Evolutionary conservation across 2,329 filamentous ascomycete genomes (phyloP).

Genomic region (Trichophaea hybrida): DNA sequence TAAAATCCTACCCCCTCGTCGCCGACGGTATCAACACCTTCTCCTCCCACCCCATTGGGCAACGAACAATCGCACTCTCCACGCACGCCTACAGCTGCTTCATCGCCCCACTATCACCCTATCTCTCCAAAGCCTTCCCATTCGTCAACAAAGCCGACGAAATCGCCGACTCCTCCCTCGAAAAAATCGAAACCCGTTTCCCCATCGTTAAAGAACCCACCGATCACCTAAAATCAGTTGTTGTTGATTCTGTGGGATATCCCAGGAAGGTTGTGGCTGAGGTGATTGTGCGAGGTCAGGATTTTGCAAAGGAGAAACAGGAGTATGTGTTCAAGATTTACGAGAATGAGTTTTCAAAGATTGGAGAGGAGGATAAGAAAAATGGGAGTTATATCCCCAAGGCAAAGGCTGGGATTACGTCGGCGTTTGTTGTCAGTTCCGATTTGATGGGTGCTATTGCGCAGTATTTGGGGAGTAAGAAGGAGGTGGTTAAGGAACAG

Average conservation of each 20-base stretch:
- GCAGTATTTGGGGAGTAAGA: conserved; percentile 46
- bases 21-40: conserved; percentile 63
- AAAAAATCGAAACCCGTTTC: conserved; percentile 53
- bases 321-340: conserved; percentile 47
- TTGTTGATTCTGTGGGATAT: conserved; percentile 46
- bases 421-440: conserved; percentile 44
- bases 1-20: conserved; percentile 71
- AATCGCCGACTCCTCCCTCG: conserved; percentile 57
- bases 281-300: conserved; percentile 30
- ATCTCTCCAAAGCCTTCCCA: conserved; percentile 61
- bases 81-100: conserved; percentile 62
- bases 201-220: conserved; percentile 64
- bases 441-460: conserved; percentile 23
- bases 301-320: conserved; percentile 30
- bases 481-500: conserved; percentile 44
- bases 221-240: conserved; percentile 50
- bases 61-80: conserved; percentile 64
- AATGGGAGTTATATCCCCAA: conserved; percentile 44
- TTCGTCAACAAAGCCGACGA: conserved; percentile 73
- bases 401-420: conserved; percentile 55
- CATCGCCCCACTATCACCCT: conserved; percentile 63
- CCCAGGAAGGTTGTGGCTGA: conserved; percentile 49
- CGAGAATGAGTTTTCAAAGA: conserved; percentile 47
- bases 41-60: conserved; percentile 68
- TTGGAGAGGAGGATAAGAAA: conserved; percentile 25